Evolutionary conservation across 768 basidiomycete species (phyloP).

Genomic region (Kwoniella heveanensis): DNA sequence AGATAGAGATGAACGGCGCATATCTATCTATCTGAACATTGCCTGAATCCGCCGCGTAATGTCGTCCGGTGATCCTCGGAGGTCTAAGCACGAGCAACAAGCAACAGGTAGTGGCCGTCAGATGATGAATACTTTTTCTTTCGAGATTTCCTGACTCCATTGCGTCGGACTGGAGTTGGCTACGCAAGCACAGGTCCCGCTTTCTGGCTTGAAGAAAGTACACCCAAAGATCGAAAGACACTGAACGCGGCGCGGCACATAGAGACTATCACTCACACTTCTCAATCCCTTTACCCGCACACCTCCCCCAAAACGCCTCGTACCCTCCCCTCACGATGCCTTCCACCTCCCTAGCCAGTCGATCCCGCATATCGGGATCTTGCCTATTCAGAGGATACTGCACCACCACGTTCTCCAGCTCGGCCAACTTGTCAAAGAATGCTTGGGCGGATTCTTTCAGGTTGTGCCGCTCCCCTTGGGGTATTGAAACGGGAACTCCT

Average conservation of each 20-base stretch:
- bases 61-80: conserved; percentile 45
- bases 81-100: conserved; percentile 27
- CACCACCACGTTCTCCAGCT: conserved; percentile 40
- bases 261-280: conserved; percentile 47
- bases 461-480: conserved; percentile 35
- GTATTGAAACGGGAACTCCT: conserved; percentile 23
- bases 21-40: conserved; percentile 36
- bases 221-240: too few relatives aligned
- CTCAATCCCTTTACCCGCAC: conserved; percentile 45
- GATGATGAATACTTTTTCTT: too few relatives aligned
- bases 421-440: conserved; percentile 47
- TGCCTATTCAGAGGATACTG: conserved; percentile 47
- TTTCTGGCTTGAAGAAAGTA: too few relatives aligned
- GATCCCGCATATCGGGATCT: conserved; percentile 51
- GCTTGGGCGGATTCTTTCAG: conserved; percentile 47
- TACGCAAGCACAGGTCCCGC: too few relatives aligned
- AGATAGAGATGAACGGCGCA: too few relatives aligned
- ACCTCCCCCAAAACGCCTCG: conserved; percentile 35
- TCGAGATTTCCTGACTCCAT: too few relatives aligned
- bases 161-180: too few relatives aligned
- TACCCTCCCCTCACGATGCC: conserved; percentile 42
- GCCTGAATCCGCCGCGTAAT: conserved; percentile 40
- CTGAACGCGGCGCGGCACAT: background rate
- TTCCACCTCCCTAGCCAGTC: conserved; percentile 41
- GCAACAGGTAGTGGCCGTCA: background rate